phyloP scores from a whole-genome alignment of 306 rosid species.

The Quercus berberidifolia region DNA sequence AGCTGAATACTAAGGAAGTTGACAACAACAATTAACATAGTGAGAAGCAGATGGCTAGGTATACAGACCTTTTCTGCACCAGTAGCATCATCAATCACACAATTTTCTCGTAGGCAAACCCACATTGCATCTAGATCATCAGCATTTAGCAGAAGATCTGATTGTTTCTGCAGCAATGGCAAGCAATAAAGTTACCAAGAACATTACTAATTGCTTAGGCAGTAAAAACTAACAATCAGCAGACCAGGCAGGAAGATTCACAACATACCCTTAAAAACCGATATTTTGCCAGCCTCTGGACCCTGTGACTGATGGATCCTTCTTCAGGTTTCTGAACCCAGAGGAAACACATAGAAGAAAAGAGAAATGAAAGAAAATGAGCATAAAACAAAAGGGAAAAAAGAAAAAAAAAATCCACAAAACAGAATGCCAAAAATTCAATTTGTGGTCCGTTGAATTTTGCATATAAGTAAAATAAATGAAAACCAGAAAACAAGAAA shows the following conservation, averaged over 20 bases:
- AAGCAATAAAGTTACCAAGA: constrained; percentile 17
- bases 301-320: constrained; percentile 93
- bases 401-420: not conserved
- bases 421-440: not conserved
- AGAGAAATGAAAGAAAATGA: not conserved
- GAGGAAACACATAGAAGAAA: not conserved
- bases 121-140: constrained; percentile 99
- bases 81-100: constrained; percentile 97
- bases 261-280: constrained; percentile 73
- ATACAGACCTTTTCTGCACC: constrained; percentile 88
- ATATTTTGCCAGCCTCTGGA: constrained; percentile 89
- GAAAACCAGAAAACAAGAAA: constrained; percentile 2
- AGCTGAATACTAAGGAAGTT: not conserved
- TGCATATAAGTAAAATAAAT: constrained; percentile 16
- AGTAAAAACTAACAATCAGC: constrained; percentile 11
- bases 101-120: constrained; percentile 95
- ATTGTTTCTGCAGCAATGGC: constrained; percentile 77
- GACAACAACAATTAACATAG: not conserved
- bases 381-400: not conserved
- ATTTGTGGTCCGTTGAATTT: not conserved
- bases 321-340: constrained; percentile 93
- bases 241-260: not conserved
- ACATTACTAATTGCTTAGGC: constrained; percentile 12
- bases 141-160: constrained; percentile 93
- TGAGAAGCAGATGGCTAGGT: constrained; percentile 11